These are phyloP conservation scores for Nepenthes alata DNA, from an alignment of 179 eudicot species.

Conservation along the genomic window DNA sequence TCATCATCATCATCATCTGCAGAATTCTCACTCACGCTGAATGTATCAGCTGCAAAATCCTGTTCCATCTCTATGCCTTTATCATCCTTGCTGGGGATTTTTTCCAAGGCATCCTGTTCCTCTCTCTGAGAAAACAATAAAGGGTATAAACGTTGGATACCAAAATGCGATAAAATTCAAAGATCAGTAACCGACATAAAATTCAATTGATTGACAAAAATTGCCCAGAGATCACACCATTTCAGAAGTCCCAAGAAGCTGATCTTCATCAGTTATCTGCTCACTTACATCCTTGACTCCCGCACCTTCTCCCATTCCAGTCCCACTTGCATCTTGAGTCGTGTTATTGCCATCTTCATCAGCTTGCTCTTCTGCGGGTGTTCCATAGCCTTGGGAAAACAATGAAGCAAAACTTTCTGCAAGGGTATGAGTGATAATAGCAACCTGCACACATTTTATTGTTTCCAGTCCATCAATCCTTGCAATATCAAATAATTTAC, in stretches of 20 bases:
- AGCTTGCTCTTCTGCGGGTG: slow-evolving; percentile 40
- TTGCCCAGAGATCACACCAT: slow-evolving; percentile 35
- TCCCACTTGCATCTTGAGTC: slow-evolving; percentile 68
- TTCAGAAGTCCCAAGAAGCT: slow-evolving; percentile 63
- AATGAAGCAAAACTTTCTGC: slow-evolving; percentile 60
- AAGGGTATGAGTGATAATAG: slow-evolving; percentile 49
- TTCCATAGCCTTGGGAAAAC: slow-evolving; percentile 77
- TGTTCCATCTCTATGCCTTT: slow-evolving; percentile 87
- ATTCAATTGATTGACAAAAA: neutral
- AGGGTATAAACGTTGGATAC: slow-evolving; percentile 2
- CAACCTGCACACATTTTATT: slow-evolving; percentile 31
- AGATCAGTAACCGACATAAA: neutral
- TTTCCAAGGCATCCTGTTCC: slow-evolving; percentile 33
- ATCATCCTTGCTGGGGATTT: slow-evolving; percentile 47
- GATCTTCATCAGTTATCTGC: slow-evolving; percentile 81
- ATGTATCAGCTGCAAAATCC: slow-evolving; percentile 53
- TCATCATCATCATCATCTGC: slow-evolving; percentile 42
- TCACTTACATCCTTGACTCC: slow-evolving; percentile 83
- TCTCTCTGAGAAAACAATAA: slow-evolving; percentile 32
- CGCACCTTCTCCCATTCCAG: slow-evolving; percentile 95
- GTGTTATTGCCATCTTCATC: slow-evolving; percentile 29
- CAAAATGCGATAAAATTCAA: neutral
- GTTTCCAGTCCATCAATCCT: neutral
- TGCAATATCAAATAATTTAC: neutral
- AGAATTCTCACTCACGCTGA: slow-evolving; percentile 74